Evolutionary conservation across 495 filamentous ascomycete genomes (phyloP), one percentile per base, ranked within the genome.

Genomic region (Zalerion maritima): DNA sequence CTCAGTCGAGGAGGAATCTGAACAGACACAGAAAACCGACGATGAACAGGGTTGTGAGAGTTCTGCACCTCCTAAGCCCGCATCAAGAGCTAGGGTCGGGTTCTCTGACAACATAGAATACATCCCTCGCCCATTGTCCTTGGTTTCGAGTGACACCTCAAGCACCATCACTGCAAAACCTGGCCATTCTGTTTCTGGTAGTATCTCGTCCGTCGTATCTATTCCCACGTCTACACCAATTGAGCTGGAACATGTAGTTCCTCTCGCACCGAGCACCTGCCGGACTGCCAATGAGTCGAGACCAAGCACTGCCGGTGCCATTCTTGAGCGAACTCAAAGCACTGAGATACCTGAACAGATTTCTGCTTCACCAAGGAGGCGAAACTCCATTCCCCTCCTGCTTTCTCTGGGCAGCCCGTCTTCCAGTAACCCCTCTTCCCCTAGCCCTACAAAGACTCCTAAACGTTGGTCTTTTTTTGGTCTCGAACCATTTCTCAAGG

Each of bases 61-160:
- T 40, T 18, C 42, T 24, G 34, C 36, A n/a, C 47, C 57, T 19
- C 44, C 56, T 4, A 65, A 47, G 22, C 32, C 49, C 8, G 35
- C 34, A 5, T 45, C 63, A 21, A 54, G 69, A 31, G 44, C 60
- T 37, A 45, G 67, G 12, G 69, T 77, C 37, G 64, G 71, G 26
- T 73, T 75, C 42, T 69, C 67, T 0, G 62, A 76, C 41, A 60
- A 58, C 7, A 46, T 74, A 2, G 78, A 78, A 38, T 76, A 67
- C 40, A 81, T 81, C 33, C 75, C 76, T 4, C 69, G 78, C 6
- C 79, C 78, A 0, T 48, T 80, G 5, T 84, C 81, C 6, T 61
- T 78, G 5, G 65, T 81, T 5, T 87, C 80, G 2, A 75, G 71
- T 5, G 78, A 84, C 35, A 75, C 77, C 0, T 73, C 77, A 24